Percentiles rank a stretch among this genome's conserved stretches.
phyloP scores from a whole-genome alignment of 2,329 filamentous ascomycete species.

The Ophiostoma ips region DNA sequence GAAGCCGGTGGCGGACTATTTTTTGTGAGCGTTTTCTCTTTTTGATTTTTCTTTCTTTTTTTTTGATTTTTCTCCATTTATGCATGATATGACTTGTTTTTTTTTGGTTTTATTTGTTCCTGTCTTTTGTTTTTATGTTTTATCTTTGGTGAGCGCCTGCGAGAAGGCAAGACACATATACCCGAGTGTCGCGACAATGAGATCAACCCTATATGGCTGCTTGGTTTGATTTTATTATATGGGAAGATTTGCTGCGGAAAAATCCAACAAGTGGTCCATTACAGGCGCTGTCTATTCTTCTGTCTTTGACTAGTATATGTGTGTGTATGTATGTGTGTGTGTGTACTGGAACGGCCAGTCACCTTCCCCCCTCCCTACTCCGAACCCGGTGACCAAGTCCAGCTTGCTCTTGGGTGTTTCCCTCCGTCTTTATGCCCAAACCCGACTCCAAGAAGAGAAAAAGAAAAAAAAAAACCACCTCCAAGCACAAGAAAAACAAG shows the following conservation, averaged over 20 bases:
- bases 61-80: background rate
- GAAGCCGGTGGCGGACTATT: conserved; percentile 96
- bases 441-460: background rate
- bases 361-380: too few relatives aligned
- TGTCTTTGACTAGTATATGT: too few relatives aligned
- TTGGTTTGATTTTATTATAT: background rate
- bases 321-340: too few relatives aligned
- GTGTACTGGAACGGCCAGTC: too few relatives aligned
- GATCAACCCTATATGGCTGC: background rate
- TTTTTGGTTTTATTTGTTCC: background rate
- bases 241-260: too few relatives aligned
- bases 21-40: conserved; percentile 39
- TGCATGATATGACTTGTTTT: too few relatives aligned
- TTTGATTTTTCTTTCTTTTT: background rate
- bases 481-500: background rate
- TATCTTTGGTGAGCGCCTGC: background rate
- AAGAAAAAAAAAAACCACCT: background rate
- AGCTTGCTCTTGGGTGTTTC: too few relatives aligned
- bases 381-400: too few relatives aligned
- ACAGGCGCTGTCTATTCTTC: too few relatives aligned
- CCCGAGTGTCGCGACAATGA: background rate
- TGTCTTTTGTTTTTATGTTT: background rate
- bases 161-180: background rate
- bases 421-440: too few relatives aligned
- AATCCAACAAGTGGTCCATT: too few relatives aligned